phyloP scores from a whole-genome alignment of 1,139 yeast genomes.

The Cylindricascospora bacillispora region DNA sequence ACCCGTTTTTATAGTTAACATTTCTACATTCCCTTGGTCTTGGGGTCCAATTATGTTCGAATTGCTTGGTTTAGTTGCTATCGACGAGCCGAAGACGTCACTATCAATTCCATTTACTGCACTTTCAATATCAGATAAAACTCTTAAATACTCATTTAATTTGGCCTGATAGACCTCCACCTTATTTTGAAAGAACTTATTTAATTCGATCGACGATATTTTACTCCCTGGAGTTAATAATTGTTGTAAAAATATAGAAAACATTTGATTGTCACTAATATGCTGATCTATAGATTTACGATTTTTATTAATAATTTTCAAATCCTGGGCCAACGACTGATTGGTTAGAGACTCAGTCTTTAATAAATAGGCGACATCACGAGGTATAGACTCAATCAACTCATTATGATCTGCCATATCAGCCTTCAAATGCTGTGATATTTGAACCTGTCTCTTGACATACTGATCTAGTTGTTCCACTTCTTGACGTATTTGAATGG shows the following conservation, averaged over 20 bases:
- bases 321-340: slow-evolving; percentile 54
- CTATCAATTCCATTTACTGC: slow-evolving; percentile 63
- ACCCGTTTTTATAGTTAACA: slow-evolving; percentile 17
- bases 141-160: slow-evolving; percentile 53
- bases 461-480: slow-evolving; percentile 74
- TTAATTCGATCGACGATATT: slow-evolving; percentile 42
- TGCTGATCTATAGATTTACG: slow-evolving; percentile 34
- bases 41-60: slow-evolving; percentile 2
- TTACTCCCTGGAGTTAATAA: slow-evolving; percentile 57
- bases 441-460: slow-evolving; percentile 70
- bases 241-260: slow-evolving; percentile 54
- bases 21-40: slow-evolving; percentile 4
- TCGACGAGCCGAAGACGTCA: slow-evolving; percentile 18
- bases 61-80: slow-evolving; percentile 6
- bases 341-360: slow-evolving; percentile 50
- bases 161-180: slow-evolving; percentile 41
- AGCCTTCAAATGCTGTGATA: slow-evolving; percentile 64
- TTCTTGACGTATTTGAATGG: slow-evolving; percentile 60
- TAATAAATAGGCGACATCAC: slow-evolving; percentile 65
- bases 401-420: slow-evolving; percentile 54
- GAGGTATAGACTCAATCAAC: slow-evolving; percentile 66
- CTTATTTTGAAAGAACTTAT: slow-evolving; percentile 41
- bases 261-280: slow-evolving; percentile 46
- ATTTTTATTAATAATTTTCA: slow-evolving; percentile 35
- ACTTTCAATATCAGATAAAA: slow-evolving; percentile 58